Evolutionary conservation across 768 basidiomycete genomes (phyloP).

Genomic region (Harrya chromipes): DNA sequence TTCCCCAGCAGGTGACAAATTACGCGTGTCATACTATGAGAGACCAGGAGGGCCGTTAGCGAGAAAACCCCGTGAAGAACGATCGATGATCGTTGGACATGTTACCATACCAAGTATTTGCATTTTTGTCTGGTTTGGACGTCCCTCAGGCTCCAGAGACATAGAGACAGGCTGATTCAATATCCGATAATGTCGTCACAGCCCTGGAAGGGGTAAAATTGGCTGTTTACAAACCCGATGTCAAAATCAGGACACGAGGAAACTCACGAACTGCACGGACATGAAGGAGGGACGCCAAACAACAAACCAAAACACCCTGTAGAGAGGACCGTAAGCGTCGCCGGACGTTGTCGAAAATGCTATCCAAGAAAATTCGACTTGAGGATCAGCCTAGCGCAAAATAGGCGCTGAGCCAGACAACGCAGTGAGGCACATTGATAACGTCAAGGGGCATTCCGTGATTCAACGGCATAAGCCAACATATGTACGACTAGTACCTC

Average conservation of each 20-base stretch:
- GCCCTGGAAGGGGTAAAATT: conserved; percentile 3
- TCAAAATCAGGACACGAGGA: conserved; percentile 6
- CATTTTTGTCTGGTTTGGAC: background rate
- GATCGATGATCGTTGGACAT: background rate
- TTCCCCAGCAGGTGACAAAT: conserved; percentile 1
- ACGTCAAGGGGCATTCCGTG: conserved; percentile 8
- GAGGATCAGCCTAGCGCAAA: background rate
- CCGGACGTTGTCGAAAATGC: background rate
- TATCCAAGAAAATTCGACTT: background rate
- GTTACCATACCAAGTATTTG: background rate
- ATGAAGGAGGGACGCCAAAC: background rate
- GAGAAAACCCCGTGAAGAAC: conserved; percentile 11
- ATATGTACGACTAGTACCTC: background rate
- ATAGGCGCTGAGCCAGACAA: background rate
- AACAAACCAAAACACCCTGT: background rate
- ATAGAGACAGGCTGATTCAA: background rate
- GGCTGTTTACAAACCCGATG: conserved; percentile 5
- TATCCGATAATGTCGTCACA: conserved; percentile 4
- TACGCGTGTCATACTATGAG: background rate
- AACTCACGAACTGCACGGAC: conserved; percentile 3
- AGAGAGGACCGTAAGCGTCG: background rate
- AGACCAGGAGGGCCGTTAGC: background rate
- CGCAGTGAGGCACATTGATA: conserved; percentile 10
- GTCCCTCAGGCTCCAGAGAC: background rate
- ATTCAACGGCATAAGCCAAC: conserved; percentile 1